These are phyloP conservation scores for Elsinoe fawcettii DNA, from an alignment of 2,329 filamentous ascomycete genomes.

Conservation along the genomic window DNA sequence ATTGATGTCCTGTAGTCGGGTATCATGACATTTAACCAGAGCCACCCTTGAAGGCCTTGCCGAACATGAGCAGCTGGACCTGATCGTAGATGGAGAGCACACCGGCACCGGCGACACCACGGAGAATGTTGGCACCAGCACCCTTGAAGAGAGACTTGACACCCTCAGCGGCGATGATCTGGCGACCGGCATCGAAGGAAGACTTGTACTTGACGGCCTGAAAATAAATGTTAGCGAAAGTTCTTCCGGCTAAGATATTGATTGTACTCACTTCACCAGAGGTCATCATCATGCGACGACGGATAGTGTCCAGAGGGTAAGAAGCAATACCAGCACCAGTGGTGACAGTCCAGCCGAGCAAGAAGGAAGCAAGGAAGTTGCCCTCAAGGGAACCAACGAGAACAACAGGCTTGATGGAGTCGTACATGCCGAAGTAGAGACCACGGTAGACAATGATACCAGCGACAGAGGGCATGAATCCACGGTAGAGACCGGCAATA, in stretches of 20 bases:
- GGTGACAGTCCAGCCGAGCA: conserved; percentile 97
- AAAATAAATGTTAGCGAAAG: conserved; percentile 29
- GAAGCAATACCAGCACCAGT: conserved; percentile 99
- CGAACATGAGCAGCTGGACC: conserved; percentile 97
- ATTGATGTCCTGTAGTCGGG: not conserved
- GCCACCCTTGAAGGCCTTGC: conserved; percentile 89
- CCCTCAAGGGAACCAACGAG: conserved; percentile 84
- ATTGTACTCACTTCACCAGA: conserved; percentile 54
- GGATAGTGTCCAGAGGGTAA: conserved; percentile 99
- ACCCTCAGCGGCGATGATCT: conserved; percentile 98
- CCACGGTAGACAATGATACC: conserved; percentile 99
- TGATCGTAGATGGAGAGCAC: conserved; percentile 99
- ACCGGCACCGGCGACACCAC: conserved; percentile 99
- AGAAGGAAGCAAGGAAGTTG: conserved; percentile 99
- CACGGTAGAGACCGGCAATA: conserved; percentile 99
- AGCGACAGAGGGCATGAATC: conserved; percentile 98
- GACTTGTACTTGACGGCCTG: conserved; percentile 99
- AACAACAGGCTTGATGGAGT: conserved; percentile 98
- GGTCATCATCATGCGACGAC: conserved; percentile 99
- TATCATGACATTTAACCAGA: conserved; percentile 31
- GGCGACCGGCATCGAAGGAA: conserved; percentile 86
- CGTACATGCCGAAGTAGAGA: conserved; percentile 99
- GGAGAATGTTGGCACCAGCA: conserved; percentile 99
- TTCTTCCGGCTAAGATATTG: not conserved
- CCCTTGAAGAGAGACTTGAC: conserved; percentile 99